Percentiles rank a stretch among this genome's conserved stretches.
Conservation (phyloP, 1,284 basidiomycete species). For the Malassezia nana region DNA sequence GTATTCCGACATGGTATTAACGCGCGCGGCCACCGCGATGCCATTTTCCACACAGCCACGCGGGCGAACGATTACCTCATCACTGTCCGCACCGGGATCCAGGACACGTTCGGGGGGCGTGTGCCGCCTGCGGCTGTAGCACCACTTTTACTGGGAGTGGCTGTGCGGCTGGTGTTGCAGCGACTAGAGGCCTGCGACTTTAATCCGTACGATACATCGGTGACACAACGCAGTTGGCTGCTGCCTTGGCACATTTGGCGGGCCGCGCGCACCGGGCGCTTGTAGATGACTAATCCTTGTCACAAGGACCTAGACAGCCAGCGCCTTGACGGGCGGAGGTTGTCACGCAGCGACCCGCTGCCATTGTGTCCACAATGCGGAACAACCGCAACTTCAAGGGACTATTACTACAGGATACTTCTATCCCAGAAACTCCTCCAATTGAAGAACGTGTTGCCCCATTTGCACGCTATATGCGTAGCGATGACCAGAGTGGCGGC, state of each 20-base stretch:
- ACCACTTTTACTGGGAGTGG: slow-evolving; percentile 66
- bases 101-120: slow-evolving; percentile 55
- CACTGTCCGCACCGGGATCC: slow-evolving; percentile 69
- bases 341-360: not conserved
- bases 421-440: not conserved
- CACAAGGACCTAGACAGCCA: too few relatives aligned
- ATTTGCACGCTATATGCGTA: slow-evolving; percentile 1
- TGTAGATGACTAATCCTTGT: not conserved
- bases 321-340: too few relatives aligned
- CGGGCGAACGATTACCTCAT: slow-evolving; percentile 80
- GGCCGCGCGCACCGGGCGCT: slow-evolving; percentile 49
- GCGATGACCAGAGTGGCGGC: not conserved
- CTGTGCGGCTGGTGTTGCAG: slow-evolving; percentile 59
- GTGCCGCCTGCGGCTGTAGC: slow-evolving; percentile 63
- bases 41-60: slow-evolving; percentile 78
- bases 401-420: slow-evolving; percentile 24
- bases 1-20: slow-evolving; percentile 63
- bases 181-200: slow-evolving; percentile 70
- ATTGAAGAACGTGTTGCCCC: slow-evolving; percentile 3
- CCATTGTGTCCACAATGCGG: slow-evolving; percentile 15
- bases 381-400: slow-evolving; percentile 48
- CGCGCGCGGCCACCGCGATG: slow-evolving; percentile 59
- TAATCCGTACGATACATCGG: slow-evolving; percentile 64
- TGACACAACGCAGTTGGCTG: slow-evolving; percentile 71
- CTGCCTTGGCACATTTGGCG: slow-evolving; percentile 77